Percentiles rank a stretch among this genome's conserved stretches.
Evolutionary conservation across 192 early-diverging fungal species (phyloP).

Genomic region (Chytriomyces sp.): DNA sequence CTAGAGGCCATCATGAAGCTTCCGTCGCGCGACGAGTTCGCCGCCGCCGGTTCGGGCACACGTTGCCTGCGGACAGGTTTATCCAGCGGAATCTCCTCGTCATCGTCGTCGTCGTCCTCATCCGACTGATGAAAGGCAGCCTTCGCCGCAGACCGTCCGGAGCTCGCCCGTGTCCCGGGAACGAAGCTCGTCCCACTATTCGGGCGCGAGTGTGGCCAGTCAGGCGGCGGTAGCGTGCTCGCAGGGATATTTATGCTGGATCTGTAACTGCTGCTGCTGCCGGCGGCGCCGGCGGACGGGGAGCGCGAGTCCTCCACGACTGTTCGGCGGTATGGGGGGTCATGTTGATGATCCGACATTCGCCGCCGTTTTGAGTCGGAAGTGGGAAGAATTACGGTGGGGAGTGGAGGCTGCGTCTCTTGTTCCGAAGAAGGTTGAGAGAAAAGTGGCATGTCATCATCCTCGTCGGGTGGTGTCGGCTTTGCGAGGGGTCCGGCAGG

Average conservation of each 20-base stretch:
- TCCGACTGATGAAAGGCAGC: neutral
- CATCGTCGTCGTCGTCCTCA: neutral
- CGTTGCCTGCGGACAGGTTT: neutral
- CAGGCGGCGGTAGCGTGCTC: neutral
- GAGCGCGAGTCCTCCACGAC: neutral
- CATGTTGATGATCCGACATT: neutral
- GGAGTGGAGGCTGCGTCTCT: neutral
- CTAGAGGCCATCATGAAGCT: neutral
- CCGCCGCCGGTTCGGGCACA: neutral
- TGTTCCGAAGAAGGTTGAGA: neutral
- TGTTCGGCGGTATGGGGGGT: neutral
- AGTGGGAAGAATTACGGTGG: neutral
- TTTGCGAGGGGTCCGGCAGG: neutral
- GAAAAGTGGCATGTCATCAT: conserved; percentile 13
- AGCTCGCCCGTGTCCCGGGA: neutral
- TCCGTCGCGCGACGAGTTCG: neutral
- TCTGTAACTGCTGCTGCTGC: neutral
- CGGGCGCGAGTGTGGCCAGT: neutral
- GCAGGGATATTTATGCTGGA: neutral
- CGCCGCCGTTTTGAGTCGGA: neutral
- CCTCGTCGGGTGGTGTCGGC: neutral
- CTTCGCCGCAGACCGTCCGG: neutral
- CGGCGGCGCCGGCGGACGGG: neutral
- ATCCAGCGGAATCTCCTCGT: neutral
- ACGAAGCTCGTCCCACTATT: neutral